Evolutionary conservation across 2,329 filamentous ascomycete species (phyloP), one percentile per base, ranked within the genome.

Genomic region (Colletotrichum scovillei): DNA sequence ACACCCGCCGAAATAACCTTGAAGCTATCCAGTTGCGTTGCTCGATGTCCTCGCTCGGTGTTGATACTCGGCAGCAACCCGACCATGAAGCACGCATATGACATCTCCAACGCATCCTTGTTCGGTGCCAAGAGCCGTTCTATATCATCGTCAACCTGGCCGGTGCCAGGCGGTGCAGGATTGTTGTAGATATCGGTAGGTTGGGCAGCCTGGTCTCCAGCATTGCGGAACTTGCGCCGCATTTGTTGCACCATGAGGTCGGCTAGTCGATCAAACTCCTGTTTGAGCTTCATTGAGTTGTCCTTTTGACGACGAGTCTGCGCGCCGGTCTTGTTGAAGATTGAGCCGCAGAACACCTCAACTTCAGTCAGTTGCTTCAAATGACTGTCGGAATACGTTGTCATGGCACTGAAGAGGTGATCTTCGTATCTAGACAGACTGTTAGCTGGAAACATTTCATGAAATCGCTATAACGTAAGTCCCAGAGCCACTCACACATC

Each of bases 331-430:
- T 85, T 87, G 78, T 87, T 89, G 53, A 89, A 79, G n/a, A 90
- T 85, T n/a, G 83, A 85, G 9, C 88, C 89, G 28, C 88, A 88
- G 66, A 90, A 89, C 0, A 88, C 87, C 72, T 90, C 89, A 0
- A 88, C 79, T 76, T 90, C 89, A 0, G 80, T 84, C 8, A 90
- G 80, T 0, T 81, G 80, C 22, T 79, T 78, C 7, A 82, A 81
- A 0, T 87, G 83, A 56, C 88, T 86, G 6, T 88, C 84, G 0
- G 88, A 82, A 38, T 74, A 87, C 2, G 85, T 80, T 68, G 80
- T 78, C 80, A 86, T 88, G n/a, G 81, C 80, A 9, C 78, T 80
- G 12, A 73, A 72, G 0, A 90, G 80, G 0, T 80, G 77, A 9
- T 84, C 82, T 16, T 89, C 86, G 75, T 89, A 90, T 11, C 86